A percentile compares a stretch with the other conserved stretches of the same genome.
Conservation (phyloP, 2,329 filamentous ascomycete species). For the Xylariaceae sp. region DNA sequence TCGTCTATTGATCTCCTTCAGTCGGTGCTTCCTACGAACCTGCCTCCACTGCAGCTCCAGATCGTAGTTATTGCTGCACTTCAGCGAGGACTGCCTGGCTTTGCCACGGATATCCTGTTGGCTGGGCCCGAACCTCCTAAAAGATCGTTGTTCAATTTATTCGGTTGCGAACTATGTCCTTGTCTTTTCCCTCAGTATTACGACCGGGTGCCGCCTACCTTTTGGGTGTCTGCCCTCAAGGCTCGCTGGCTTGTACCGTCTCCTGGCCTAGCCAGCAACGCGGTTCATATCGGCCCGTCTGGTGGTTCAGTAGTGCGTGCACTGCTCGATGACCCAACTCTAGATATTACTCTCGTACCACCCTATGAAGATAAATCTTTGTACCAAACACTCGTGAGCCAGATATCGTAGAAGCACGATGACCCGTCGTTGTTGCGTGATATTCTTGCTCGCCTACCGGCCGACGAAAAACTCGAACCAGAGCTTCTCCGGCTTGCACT, state of each 20-base stretch:
- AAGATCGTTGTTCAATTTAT: conserved; percentile 9
- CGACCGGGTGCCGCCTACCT: neutral
- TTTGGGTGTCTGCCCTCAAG: conserved; percentile 7
- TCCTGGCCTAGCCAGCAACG: neutral
- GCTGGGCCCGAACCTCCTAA: conserved; percentile 2
- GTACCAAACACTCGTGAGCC: neutral
- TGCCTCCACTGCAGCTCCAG: conserved; percentile 10
- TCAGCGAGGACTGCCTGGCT: conserved; percentile 3
- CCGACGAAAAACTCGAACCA: neutral
- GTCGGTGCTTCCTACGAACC: neutral
- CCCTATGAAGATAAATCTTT: neutral
- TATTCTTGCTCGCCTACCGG: conserved; percentile 3
- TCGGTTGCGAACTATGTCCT: conserved; percentile 1
- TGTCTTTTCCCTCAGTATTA: neutral
- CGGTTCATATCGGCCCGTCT: neutral
- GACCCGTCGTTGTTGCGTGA: conserved; percentile 10
- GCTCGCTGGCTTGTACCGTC: conserved; percentile 8
- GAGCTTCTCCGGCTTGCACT: neutral
- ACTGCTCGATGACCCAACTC: conserved; percentile 1
- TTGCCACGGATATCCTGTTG: conserved; percentile 6
- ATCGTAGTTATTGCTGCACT: conserved; percentile 8
- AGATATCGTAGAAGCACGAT: conserved; percentile 3
- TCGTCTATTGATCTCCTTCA: neutral
- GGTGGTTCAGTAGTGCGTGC: conserved; percentile 5
- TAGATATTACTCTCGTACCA: conserved; percentile 3